Evolutionary conservation across 2,329 filamentous ascomycete species (phyloP).

Genomic region (Neospermospora avenae): DNA sequence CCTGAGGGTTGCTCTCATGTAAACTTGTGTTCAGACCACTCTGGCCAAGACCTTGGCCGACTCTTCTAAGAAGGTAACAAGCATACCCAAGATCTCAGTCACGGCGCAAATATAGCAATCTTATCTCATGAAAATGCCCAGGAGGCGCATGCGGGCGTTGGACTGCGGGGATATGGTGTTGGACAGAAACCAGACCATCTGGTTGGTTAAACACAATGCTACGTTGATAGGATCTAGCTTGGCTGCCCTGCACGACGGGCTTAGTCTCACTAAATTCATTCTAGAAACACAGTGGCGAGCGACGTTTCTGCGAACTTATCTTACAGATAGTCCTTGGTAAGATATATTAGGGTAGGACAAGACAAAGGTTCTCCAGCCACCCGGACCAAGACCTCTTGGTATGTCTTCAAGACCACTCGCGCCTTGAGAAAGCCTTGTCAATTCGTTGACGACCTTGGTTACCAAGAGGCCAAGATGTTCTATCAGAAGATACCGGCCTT

Average conservation of each 20-base stretch:
- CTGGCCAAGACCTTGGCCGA: neutral
- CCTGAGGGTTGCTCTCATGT: neutral
- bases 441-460: neutral
- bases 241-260: neutral
- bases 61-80: slow-evolving; percentile 1
- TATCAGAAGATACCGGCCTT: too few species aligned
- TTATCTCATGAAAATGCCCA: neutral
- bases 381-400: neutral
- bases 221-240: neutral
- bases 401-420: neutral
- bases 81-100: neutral
- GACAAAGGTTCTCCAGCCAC: neutral
- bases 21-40: neutral
- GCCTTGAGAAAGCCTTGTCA: neutral
- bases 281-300: neutral
- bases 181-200: neutral
- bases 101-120: too few species aligned
- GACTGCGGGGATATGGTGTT: neutral
- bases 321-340: neutral
- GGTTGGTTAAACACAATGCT: neutral
- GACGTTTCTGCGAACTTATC: neutral
- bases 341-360: neutral
- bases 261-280: neutral
- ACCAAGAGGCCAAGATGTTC: neutral
- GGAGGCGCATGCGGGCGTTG: neutral